Evolutionary conservation across 2,329 filamentous ascomycete genomes (phyloP).

Genomic region (Trichoderma breve): DNA sequence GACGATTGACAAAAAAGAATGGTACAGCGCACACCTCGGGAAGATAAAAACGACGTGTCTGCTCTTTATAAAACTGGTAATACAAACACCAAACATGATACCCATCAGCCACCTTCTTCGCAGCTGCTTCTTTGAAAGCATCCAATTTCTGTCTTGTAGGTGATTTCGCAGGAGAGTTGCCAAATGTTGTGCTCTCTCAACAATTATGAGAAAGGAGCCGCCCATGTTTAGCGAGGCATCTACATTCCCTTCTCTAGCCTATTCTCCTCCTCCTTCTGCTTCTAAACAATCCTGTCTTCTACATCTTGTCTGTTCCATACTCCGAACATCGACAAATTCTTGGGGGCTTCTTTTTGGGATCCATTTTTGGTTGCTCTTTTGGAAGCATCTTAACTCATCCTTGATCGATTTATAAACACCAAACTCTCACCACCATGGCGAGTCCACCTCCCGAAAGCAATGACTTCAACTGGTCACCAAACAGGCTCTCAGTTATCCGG

Average conservation of each 20-base stretch:
- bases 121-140: not conserved
- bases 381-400: conserved; percentile 27
- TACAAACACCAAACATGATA: not conserved
- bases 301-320: not conserved
- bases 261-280: not conserved
- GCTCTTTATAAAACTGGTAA: not conserved
- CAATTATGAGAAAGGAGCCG: not conserved
- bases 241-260: not conserved
- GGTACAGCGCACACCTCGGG: too few species aligned
- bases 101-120: not conserved
- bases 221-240: not conserved
- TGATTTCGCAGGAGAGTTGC: not conserved
- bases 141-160: not conserved
- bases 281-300: not conserved
- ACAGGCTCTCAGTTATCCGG: not conserved
- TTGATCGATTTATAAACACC: conserved; percentile 22
- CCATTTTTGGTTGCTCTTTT: conserved; percentile 29
- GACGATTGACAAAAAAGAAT: not conserved
- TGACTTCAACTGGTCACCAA: not conserved
- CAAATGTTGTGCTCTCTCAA: not conserved
- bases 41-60: not conserved
- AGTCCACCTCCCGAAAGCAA: not conserved
- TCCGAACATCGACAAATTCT: not conserved
- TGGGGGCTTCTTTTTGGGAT: conserved; percentile 26
- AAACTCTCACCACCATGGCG: not conserved